These are phyloP conservation scores for Pecoramyces ruminantium DNA, from an alignment of 192 early-diverging fungal species.

Conservation along the genomic window DNA sequence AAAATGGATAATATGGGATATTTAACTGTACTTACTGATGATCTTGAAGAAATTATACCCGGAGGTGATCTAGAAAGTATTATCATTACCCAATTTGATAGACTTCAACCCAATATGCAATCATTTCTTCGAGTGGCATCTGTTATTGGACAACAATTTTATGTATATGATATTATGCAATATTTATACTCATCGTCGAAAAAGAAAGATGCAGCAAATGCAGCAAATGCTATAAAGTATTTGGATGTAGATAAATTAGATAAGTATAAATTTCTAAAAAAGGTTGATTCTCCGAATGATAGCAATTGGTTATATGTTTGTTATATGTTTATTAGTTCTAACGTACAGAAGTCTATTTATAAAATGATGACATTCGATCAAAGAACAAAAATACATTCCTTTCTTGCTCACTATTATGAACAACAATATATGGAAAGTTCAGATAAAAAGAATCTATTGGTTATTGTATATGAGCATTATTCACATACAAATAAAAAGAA, in stretches of 20 bases:
- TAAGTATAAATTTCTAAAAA: slow-evolving; percentile 24
- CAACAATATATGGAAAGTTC: slow-evolving; percentile 7
- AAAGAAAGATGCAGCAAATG: background rate
- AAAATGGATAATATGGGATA: background rate
- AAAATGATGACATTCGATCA: slow-evolving; percentile 24
- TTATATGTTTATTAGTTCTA: background rate
- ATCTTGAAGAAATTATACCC: slow-evolving; percentile 23
- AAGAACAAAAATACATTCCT: slow-evolving; percentile 25
- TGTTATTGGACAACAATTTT: slow-evolving; percentile 25
- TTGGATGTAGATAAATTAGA: slow-evolving; percentile 12
- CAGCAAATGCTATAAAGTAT: background rate
- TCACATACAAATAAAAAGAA: slow-evolving; percentile 13
- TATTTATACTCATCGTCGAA: background rate
- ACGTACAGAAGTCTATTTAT: slow-evolving; percentile 26
- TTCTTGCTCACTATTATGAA: slow-evolving; percentile 25
- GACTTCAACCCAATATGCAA: slow-evolving; percentile 26
- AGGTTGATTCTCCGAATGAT: slow-evolving; percentile 5
- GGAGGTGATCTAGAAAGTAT: slow-evolving; percentile 24
- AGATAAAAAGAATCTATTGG: slow-evolving; percentile 6
- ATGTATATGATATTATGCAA: slow-evolving; percentile 23
- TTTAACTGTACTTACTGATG: slow-evolving; percentile 1
- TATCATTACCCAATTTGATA: slow-evolving; percentile 30
- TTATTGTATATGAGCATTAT: slow-evolving; percentile 29
- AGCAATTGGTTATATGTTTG: background rate
- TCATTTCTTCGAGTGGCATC: slow-evolving; percentile 31